Base-by-base conservation (phyloP, 352 stramenopile species). In the Phytophthora melonis region DNA sequence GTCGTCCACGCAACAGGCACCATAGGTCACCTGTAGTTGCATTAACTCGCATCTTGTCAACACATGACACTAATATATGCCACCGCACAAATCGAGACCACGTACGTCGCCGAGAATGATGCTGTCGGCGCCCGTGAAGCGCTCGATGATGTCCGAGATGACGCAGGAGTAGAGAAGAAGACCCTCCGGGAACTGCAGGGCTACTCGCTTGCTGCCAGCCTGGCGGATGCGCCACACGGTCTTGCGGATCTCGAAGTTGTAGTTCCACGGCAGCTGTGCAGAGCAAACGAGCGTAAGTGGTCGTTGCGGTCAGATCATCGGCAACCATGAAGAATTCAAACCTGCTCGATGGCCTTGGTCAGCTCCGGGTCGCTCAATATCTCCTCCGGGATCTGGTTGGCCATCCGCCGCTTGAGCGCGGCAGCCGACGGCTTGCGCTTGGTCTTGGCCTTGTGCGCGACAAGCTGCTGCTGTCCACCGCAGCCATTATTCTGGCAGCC, bases 1-100 rank as follows among this genome's bases (percentile, higher is more conserved):
- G 73, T 99, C 98, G 73, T 99, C 98, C 21, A 99, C 96, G 72
- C 98, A 99, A 75, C 98, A 99, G n/a, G 98, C 98, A 27, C 98
- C 98, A 61, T 99, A 99, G 2, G 98, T 99, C 21, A 97, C 87
- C 87, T 93, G 64, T 13, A 61, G 8, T 49, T 1, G 13, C 18
- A 70, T 0, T 19, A 19, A 58, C 49, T 13, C 14, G 14, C 21
- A 23, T 11, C 9, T 14, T 14, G 13, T 41, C 34, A 41, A 9
- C 34, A 41, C 34, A 41, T 16, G 16, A 41, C 9, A 14, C 34
- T 14, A 41, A 41, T 14, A 16, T 9, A 14, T 41, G 9, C 2
- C 34, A 14, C 9, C 1, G 13, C 2, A 41, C 25, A 54, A 54
- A 47, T 65, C 34, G 13, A 41, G 34, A 5, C 54, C 14, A 81